Evolutionary conservation across 352 stramenopile genomes (phyloP).

Genomic region (Phytopythium mirpurense): DNA sequence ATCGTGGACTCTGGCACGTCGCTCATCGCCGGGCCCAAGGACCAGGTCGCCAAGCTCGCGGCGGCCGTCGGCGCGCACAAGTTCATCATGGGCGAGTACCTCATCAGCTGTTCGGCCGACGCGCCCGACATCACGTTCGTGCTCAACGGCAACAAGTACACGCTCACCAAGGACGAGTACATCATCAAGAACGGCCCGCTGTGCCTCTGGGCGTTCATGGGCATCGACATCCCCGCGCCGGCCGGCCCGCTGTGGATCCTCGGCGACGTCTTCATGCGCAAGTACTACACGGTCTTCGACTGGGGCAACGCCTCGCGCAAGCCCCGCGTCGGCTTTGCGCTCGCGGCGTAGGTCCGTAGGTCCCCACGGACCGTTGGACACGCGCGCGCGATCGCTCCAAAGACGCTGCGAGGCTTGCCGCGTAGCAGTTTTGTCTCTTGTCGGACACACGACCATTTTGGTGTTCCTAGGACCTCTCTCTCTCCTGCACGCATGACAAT

Average conservation of each 20-base stretch:
- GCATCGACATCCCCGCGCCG: slow-evolving; percentile 90
- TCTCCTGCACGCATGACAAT: neutral
- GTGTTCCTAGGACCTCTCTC: neutral
- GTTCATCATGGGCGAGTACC: slow-evolving; percentile 93
- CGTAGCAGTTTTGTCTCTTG: slow-evolving; percentile 2
- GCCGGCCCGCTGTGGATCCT: slow-evolving; percentile 81
- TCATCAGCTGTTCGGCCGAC: slow-evolving; percentile 90
- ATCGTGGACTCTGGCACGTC: slow-evolving; percentile 97
- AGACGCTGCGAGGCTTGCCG: neutral
- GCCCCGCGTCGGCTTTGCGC: slow-evolving; percentile 83
- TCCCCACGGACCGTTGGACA: neutral
- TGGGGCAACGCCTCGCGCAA: slow-evolving; percentile 70
- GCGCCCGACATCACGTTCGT: slow-evolving; percentile 92
- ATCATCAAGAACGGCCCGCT: slow-evolving; percentile 88
- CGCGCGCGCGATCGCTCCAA: neutral
- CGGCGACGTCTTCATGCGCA: slow-evolving; percentile 94
- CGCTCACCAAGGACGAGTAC: slow-evolving; percentile 91
- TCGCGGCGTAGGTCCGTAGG: slow-evolving; percentile 62
- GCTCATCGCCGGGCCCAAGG: slow-evolving; percentile 91
- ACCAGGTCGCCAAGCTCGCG: slow-evolving; percentile 86
- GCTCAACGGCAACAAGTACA: slow-evolving; percentile 90
- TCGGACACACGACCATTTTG: too few relatives aligned
- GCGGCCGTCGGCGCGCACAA: slow-evolving; percentile 82
- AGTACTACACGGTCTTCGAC: slow-evolving; percentile 95
- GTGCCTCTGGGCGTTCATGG: slow-evolving; percentile 96